Base-by-base conservation (phyloP, 2,329 filamentous ascomycete genomes). In the Monilinia polystroma region DNA sequence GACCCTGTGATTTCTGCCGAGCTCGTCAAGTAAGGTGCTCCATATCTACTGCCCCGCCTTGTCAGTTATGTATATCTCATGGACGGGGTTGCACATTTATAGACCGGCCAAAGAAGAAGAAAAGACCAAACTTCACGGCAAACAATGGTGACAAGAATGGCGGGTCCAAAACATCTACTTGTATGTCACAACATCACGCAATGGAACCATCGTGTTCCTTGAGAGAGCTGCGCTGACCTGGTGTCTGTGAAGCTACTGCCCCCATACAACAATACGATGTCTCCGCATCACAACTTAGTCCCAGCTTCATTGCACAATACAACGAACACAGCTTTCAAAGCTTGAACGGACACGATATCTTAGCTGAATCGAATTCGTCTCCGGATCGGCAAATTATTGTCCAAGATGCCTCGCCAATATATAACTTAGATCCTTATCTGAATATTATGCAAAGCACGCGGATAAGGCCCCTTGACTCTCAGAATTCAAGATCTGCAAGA, bases 41-140 rank as follows among this genome's bases (percentile, higher is more conserved):
- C 66, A 78, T 81, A 54, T 79, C 81, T 32, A 72, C 68, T 11
- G 69, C 74, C 18, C 80, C 80, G 20, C 80, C 80, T 7, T 81
- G 80, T 68, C 77, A 79, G 63, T 72, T 80, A 11, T 81, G 80
- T 66, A 72, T 77, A n/a, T 74, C 78, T 11, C 79, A 80, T 68
- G 76, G 76, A 68, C 78, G 77, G 47, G 75, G 79, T 41, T 82
- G 80, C 71, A 81, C 80, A 3, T 82, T 82, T 69, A 74, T 81
- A 26, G 80, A 82, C 67, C 72, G 72, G 66, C 74, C 75, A 66
- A 75, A 75, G 70, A 75, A 75, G 71, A 76, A 75, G 70, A 68
- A 72, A 57, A 72, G 74, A 51, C 73, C 73, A 14, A 73, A 73
- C 67, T 63, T 66, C 45, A 56, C 67, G 14, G 47, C 59, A 32